Evolutionary conservation across 345 rosid species (phyloP).

Genomic region (Eucalyptus pauciflora): DNA sequence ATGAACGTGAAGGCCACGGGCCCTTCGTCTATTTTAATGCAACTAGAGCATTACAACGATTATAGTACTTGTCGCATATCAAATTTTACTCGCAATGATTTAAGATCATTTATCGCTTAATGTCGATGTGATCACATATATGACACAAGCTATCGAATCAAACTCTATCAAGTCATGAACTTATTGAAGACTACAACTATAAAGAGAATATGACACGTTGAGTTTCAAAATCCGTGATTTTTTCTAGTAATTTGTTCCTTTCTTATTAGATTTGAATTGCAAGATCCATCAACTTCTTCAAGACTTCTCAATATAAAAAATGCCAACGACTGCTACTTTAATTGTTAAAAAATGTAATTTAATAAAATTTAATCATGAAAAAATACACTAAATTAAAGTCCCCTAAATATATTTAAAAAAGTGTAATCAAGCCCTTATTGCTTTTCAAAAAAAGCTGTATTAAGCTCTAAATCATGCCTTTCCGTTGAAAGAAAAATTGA

Average conservation of each 20-base stretch:
- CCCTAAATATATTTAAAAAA: background rate
- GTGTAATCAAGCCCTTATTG: background rate
- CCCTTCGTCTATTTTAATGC: too few relatives aligned
- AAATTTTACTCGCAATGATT: too few relatives aligned
- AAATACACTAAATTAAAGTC: background rate
- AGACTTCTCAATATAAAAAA: background rate
- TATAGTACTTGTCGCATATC: background rate
- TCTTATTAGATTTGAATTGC: fast-evolving
- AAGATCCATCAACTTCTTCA: background rate
- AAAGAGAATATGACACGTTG: too few relatives aligned
- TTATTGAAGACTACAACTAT: too few relatives aligned
- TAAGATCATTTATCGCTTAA: background rate
- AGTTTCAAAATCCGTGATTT: fast-evolving
- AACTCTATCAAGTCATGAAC: fast-evolving
- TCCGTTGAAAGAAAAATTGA: too few relatives aligned
- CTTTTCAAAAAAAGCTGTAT: too few relatives aligned
- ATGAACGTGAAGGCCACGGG: too few relatives aligned
- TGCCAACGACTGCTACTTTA: background rate
- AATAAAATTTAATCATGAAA: background rate
- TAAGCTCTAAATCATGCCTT: too few relatives aligned
- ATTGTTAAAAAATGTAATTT: background rate
- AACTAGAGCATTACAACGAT: too few relatives aligned
- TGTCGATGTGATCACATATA: fast-evolving
- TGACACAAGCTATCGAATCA: fast-evolving
- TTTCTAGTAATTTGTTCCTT: fast-evolving